phyloP scores from a whole-genome alignment of 768 basidiomycete genomes.

The Favolaschia claudopus region DNA sequence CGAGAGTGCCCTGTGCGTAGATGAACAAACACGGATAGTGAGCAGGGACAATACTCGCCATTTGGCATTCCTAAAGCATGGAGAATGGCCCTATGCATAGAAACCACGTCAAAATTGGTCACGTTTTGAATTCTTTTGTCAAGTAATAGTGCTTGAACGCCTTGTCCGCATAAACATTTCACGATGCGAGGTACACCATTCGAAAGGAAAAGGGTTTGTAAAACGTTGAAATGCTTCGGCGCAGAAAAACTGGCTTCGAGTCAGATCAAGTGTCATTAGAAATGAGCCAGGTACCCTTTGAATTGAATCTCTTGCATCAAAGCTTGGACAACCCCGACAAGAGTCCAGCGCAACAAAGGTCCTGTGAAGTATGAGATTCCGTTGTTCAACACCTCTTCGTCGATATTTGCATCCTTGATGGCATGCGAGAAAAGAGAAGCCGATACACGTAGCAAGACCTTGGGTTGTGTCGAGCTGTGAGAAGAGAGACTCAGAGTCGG shows the following conservation, averaged over 20 bases:
- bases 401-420: slow-evolving; percentile 64
- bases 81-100: slow-evolving; percentile 19
- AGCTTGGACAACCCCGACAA: slow-evolving; percentile 74
- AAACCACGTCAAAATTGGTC: slow-evolving; percentile 6
- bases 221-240: slow-evolving; percentile 63
- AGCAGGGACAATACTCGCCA: slow-evolving; percentile 42
- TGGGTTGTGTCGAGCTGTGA: slow-evolving; percentile 72
- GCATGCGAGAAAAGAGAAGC: slow-evolving; percentile 73
- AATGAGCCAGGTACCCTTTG: slow-evolving; percentile 52
- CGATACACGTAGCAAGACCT: slow-evolving; percentile 69
- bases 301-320: slow-evolving; percentile 68
- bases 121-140: slow-evolving; percentile 42
- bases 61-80: slow-evolving; percentile 46
- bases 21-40: slow-evolving; percentile 17
- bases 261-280: neutral
- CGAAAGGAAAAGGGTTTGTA: slow-evolving; percentile 72
- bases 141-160: slow-evolving; percentile 54
- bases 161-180: slow-evolving; percentile 66
- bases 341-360: slow-evolving; percentile 79
- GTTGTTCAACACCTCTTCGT: slow-evolving; percentile 72
- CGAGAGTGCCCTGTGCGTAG: slow-evolving; percentile 13
- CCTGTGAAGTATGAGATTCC: slow-evolving; percentile 82
- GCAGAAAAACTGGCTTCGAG: slow-evolving; percentile 51
- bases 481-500: neutral
- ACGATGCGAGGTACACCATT: slow-evolving; percentile 71